Evolutionary conservation across 148 eudicot species (phyloP).

Genomic region (Persicaria maculosa): DNA sequence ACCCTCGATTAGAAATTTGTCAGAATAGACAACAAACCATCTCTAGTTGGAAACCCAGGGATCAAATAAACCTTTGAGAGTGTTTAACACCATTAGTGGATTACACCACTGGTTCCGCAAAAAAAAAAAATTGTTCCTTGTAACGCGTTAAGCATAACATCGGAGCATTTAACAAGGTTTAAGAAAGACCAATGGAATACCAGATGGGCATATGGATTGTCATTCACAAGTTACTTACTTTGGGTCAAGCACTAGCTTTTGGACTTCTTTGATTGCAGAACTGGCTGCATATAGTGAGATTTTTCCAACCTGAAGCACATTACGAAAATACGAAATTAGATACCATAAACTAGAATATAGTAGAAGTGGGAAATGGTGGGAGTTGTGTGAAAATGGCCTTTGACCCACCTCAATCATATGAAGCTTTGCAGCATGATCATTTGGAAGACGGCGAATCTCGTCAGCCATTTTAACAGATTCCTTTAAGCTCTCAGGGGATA

Average conservation of each 20-base stretch:
- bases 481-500: conserved; percentile 83
- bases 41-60: not conserved
- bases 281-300: conserved; percentile 93
- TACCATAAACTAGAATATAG: not conserved
- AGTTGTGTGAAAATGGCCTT: conserved; percentile 5
- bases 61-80: not conserved
- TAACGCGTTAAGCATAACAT: not conserved
- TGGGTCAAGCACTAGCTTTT: conserved; percentile 83
- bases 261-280: conserved; percentile 92
- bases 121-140: not conserved
- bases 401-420: conserved; percentile 79
- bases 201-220: not conserved
- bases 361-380: not conserved
- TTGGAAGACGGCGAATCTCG: conserved; percentile 86
- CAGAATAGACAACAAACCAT: not conserved
- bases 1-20: not conserved
- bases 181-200: not conserved
- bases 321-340: not conserved
- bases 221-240: conserved; percentile 53
- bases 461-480: conserved; percentile 66
- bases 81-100: no score
- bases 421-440: conserved; percentile 82
- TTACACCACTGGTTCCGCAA: not conserved
- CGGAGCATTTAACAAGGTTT: not conserved
- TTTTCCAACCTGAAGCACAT: conserved; percentile 77